A percentile compares a stretch with the other conserved stretches of the same genome.
These are phyloP conservation scores for Peniophora sp. DNA, from an alignment of 1,284 basidiomycete species.

Conservation along the genomic window DNA sequence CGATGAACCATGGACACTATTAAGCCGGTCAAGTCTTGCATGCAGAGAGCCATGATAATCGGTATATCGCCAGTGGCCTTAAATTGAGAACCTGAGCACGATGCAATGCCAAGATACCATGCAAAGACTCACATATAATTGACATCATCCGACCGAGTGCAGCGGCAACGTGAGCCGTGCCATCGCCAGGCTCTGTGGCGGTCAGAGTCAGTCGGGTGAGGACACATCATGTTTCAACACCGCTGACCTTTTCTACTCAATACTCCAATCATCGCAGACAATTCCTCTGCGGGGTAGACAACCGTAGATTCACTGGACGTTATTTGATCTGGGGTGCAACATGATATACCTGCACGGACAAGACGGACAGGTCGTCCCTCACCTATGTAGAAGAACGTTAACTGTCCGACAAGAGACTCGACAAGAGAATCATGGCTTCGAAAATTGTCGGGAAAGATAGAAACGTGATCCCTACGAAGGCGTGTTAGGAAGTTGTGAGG, in stretches of 20 bases:
- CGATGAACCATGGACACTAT: not conserved
- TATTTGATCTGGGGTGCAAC: not conserved
- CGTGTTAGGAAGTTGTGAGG: too few species aligned
- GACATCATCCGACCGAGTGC: not conserved
- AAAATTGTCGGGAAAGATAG: not conserved
- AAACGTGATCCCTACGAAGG: conserved; percentile 5
- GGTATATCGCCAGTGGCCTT: not conserved
- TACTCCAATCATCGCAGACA: not conserved
- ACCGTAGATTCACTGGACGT: not conserved
- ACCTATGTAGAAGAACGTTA: not conserved
- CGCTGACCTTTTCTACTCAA: not conserved
- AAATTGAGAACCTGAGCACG: not conserved
- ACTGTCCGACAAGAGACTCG: not conserved
- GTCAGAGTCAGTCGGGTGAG: too few species aligned
- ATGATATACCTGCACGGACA: too few species aligned
- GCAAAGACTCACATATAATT: not conserved
- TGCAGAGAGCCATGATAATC: not conserved
- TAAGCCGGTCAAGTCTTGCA: not conserved
- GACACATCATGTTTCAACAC: not conserved
- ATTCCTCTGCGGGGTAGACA: not conserved
- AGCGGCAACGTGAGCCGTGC: not conserved
- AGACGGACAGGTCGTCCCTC: too few species aligned
- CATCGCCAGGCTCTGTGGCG: not conserved
- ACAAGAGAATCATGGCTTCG: not conserved
- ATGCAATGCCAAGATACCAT: not conserved